Base-by-base conservation (phyloP, 129 eudicot species). In the Tanacetum coccineum region DNA sequence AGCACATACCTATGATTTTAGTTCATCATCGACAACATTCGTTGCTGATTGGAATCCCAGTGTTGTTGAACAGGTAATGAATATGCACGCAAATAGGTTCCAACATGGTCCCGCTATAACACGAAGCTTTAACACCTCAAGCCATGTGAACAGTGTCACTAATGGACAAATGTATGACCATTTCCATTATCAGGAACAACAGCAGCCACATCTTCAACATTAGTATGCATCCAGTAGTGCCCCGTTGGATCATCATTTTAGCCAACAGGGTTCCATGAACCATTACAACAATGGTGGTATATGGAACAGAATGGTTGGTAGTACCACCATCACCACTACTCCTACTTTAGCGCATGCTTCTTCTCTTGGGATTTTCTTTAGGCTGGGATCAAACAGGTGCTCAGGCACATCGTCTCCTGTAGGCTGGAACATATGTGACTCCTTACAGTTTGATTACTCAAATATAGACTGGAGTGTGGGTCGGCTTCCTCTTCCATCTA, bases 381-480 rank as follows among this genome's bases (percentile, higher is more conserved):
- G 95, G 53, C 49, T 81, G 61, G 93, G 90, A 19, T 74, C 91
- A 17, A 81, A 81, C 28, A 84, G 94, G 62, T 73, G 80, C 0
- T 84, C 97, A 9, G 95, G 91, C 22, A 81, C 95, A 4, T 75
- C 80, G 6, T 90, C 92, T 70, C 86, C 85, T 0, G 95, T 87
- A 19, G 97, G 84, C 75, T 90, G 97, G 97, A 87, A 78, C 12
- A 77, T 85, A 0, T 79, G 95, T 17, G 81, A 87, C 58, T 70
- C 91, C 4, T 48, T 66, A 59, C 90, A 79, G 45, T 79, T 78
- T 7, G 97, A 90, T 80, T 90, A 90, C 78, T 76, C 90, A 70
- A 87, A 74, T 71, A 83, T 90, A 57, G 97, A 90, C 74, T 90
- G 97, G 97, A 90, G 91, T 71, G 74, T 90, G 70, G 91, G 87